These are phyloP conservation scores for Hyphodiscus sp. DNA, from an alignment of 2,329 filamentous ascomycete species.

Conservation along the genomic window DNA sequence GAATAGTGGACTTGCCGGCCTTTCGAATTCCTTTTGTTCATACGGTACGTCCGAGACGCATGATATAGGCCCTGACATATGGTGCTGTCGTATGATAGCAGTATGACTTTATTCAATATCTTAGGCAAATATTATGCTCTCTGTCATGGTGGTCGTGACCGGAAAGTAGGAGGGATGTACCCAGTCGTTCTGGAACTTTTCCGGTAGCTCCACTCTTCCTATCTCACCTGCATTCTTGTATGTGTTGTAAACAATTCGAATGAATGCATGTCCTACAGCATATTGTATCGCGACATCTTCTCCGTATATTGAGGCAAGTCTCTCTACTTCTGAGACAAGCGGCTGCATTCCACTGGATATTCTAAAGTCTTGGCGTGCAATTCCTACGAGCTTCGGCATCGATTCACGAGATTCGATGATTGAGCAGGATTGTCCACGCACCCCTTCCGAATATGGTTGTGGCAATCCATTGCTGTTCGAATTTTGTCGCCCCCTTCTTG, in stretches of 20 bases:
- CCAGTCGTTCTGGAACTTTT: no score
- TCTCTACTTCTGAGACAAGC: not conserved
- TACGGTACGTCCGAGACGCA: not conserved
- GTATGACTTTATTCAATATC: not conserved
- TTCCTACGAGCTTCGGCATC: not conserved
- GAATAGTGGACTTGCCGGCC: not conserved
- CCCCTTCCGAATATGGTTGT: not conserved
- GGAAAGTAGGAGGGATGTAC: no score
- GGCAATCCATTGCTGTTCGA: not conserved
- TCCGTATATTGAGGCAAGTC: no score
- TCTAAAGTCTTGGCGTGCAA: not conserved
- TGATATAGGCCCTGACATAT: not conserved
- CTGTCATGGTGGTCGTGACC: no score
- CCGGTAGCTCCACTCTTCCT: no score
- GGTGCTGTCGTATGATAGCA: not conserved
- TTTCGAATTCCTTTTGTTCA: not conserved
- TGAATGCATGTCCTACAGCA: no score
- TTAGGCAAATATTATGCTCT: no score
- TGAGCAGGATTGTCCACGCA: not conserved
- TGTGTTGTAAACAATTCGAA: no score
- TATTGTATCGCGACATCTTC: no score
- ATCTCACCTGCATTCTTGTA: no score
- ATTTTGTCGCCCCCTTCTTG: not conserved
- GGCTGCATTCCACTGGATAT: not conserved
- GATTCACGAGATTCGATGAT: not conserved